Conservation (phyloP, 2,329 filamentous ascomycete genomes). For the Colletotrichum lindemuthianum region DNA sequence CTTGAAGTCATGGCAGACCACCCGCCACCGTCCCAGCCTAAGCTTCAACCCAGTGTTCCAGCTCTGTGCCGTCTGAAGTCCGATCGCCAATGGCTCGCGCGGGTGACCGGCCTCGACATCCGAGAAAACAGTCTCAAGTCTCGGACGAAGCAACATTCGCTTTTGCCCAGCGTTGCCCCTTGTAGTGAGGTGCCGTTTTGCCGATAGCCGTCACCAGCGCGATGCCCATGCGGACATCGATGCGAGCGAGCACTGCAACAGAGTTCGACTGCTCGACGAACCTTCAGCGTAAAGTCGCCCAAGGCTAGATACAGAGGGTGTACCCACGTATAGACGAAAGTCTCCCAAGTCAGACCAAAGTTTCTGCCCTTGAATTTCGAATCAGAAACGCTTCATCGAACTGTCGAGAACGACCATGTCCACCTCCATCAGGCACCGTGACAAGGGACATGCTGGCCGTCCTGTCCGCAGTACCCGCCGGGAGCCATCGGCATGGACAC, state of each 20-base stretch:
- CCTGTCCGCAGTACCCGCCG: too few species aligned
- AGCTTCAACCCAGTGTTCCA: slow-evolving; percentile 34
- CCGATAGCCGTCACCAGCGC: not conserved
- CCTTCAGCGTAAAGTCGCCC: too few species aligned
- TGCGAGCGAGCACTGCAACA: not conserved
- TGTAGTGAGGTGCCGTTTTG: not conserved
- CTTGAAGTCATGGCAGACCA: not conserved
- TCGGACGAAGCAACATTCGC: slow-evolving; percentile 14
- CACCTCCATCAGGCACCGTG: not conserved
- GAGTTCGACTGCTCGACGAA: too few species aligned
- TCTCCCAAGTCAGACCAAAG: slow-evolving; percentile 13
- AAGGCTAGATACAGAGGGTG: not conserved
- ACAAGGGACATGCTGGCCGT: slow-evolving; percentile 3
- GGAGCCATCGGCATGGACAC: too few species aligned
- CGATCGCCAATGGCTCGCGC: slow-evolving; percentile 20
- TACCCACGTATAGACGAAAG: slow-evolving; percentile 10
- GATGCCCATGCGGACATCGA: not conserved
- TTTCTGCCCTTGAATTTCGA: slow-evolving; percentile 1
- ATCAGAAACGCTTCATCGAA: slow-evolving; percentile 15
- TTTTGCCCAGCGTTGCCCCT: slow-evolving; percentile 7
- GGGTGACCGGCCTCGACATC: slow-evolving; percentile 15
- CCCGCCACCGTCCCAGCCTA: slow-evolving; percentile 4
- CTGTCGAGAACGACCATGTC: slow-evolving; percentile 12
- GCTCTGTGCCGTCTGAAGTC: slow-evolving; percentile 31
- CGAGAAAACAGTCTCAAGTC: slow-evolving; percentile 24